phyloP scores from a whole-genome alignment of 805 yeast genomes.

The Zygoascus tannicola region DNA sequence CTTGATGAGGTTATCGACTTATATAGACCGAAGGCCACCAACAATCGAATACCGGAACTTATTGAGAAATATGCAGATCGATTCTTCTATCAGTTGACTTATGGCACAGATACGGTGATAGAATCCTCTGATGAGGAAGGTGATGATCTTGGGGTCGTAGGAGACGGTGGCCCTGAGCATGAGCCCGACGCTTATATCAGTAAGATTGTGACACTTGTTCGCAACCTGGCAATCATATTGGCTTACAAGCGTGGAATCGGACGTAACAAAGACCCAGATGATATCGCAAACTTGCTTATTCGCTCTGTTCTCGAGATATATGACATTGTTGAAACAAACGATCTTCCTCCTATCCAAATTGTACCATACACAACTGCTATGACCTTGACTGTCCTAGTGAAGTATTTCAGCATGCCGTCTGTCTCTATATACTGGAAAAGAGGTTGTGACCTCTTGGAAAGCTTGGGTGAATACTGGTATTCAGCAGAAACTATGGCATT shows the following conservation, averaged over 20 bases:
- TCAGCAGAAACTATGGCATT: constrained; percentile 26
- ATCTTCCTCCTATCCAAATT: constrained; percentile 23
- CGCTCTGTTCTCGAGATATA: constrained; percentile 12
- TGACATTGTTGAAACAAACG: constrained; percentile 10
- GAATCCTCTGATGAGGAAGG: background rate
- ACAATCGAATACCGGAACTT: constrained; percentile 6
- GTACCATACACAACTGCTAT: constrained; percentile 26
- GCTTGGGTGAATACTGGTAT: constrained; percentile 23
- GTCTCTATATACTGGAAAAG: constrained; percentile 19
- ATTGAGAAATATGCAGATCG: constrained; percentile 17
- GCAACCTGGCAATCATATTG: constrained; percentile 19
- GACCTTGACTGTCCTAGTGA: constrained; percentile 25
- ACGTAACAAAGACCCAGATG: background rate
- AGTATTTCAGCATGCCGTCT: constrained; percentile 18
- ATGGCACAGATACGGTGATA: background rate
- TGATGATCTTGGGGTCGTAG: background rate
- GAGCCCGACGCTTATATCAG: constrained; percentile 7
- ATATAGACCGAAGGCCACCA: constrained; percentile 26
- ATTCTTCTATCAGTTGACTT: constrained; percentile 9
- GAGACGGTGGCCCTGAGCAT: background rate
- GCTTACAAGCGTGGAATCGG: constrained; percentile 21
- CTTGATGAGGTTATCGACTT: constrained; percentile 29
- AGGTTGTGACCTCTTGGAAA: constrained; percentile 19
- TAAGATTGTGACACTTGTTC: constrained; percentile 13
- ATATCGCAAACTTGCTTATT: constrained; percentile 9